Evolutionary conservation across 345 rosid species (phyloP).

Genomic region (Boechera stricta): DNA sequence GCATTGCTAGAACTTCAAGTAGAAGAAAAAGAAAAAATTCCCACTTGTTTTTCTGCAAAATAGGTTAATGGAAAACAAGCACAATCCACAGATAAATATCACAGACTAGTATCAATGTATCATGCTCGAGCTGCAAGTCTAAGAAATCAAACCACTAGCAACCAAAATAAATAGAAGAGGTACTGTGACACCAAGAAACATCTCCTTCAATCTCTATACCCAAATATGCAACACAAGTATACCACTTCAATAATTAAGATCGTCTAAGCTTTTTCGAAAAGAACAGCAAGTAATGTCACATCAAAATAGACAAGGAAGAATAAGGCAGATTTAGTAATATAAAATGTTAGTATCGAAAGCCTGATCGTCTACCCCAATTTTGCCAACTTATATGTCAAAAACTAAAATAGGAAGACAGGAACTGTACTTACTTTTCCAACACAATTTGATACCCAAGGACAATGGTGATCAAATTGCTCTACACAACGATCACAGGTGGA

Average conservation of each 20-base stretch:
- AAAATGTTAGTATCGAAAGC: constrained; percentile 34
- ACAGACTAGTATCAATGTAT: constrained; percentile 5
- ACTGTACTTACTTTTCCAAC: constrained; percentile 79
- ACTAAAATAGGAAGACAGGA: constrained; percentile 1
- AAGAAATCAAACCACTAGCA: constrained; percentile 26
- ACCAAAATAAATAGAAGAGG: constrained; percentile 3
- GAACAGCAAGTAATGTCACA: constrained; percentile 3
- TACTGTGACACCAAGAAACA: constrained; percentile 6
- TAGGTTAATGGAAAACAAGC: constrained; percentile 16
- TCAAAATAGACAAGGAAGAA: constrained; percentile 13
- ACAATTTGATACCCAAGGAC: constrained; percentile 99
- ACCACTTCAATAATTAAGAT: background rate
- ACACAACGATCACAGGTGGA: constrained; percentile 94
- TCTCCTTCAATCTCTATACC: constrained; percentile 16
- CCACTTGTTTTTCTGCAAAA: constrained; percentile 95
- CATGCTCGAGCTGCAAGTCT: constrained; percentile 49
- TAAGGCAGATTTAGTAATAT: background rate
- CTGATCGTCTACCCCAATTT: background rate
- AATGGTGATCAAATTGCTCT: constrained; percentile 98
- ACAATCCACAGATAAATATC: constrained; percentile 25
- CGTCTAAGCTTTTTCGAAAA: background rate
- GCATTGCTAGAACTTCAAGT: constrained; percentile 86
- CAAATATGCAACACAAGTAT: constrained; percentile 11
- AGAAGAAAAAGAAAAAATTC: constrained; percentile 89
- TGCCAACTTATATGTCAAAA: constrained; percentile 15